These are phyloP conservation scores for Magnolia kwangsiensis DNA, from an alignment of 164 flowering plant genomes.

Conservation along the genomic window DNA sequence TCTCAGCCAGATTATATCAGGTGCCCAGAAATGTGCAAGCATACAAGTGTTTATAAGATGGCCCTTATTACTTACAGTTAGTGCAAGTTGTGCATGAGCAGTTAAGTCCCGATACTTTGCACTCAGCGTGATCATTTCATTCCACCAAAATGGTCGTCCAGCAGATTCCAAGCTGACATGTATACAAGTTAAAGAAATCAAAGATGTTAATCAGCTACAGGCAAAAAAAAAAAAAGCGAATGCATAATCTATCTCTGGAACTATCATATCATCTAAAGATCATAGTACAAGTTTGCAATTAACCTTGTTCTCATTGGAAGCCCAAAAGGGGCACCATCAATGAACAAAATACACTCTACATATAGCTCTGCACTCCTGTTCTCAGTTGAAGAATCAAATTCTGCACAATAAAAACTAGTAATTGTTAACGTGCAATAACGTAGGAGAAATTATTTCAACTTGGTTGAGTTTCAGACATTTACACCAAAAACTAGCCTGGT, in stretches of 20 bases:
- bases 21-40: not conserved
- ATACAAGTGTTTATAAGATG: not conserved
- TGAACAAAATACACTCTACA: slow-evolving; percentile 78
- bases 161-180: slow-evolving; percentile 64
- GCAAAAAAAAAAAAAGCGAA: not conserved
- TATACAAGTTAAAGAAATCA: slow-evolving; percentile 1
- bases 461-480: not conserved
- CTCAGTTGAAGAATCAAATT: slow-evolving; percentile 42
- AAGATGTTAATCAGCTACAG: not conserved
- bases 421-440: too few relatives aligned
- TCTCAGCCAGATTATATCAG: not conserved
- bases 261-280: too few relatives aligned
- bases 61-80: slow-evolving; percentile 54
- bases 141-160: slow-evolving; percentile 88
- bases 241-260: not conserved
- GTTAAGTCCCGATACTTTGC: slow-evolving; percentile 95
- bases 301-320: slow-evolving; percentile 91
- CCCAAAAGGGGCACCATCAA: slow-evolving; percentile 93
- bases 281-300: not conserved
- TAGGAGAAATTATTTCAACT: not conserved
- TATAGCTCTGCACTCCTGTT: slow-evolving; percentile 73
- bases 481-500: not conserved
- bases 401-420: slow-evolving; percentile 17
- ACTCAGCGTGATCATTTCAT: slow-evolving; percentile 79
- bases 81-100: slow-evolving; percentile 78